A percentile compares a stretch with the other conserved stretches of the same genome.
Evolutionary conservation across 345 rosid species (phyloP).

Genomic region (Bruguiera parviflora): DNA sequence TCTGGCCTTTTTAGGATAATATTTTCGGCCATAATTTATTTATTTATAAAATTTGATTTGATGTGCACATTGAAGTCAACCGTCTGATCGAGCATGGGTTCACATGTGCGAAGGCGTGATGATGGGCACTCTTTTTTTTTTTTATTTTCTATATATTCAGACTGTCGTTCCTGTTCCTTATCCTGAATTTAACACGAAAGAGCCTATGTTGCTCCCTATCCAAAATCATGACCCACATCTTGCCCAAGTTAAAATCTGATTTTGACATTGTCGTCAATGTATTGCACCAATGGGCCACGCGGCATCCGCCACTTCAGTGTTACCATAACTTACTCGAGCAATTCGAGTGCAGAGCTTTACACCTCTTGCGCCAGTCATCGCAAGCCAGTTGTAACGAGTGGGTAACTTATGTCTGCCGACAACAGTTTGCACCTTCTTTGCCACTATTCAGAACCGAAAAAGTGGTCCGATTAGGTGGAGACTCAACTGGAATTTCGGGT

Average conservation of each 20-base stretch:
- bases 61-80: too few relatives aligned
- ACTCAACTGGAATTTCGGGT: too few relatives aligned
- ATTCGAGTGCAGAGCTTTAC: neutral
- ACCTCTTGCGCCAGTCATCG: neutral
- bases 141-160: neutral
- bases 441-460: too few relatives aligned
- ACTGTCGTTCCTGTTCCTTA: slow-evolving; percentile 13
- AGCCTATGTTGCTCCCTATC: slow-evolving; percentile 4
- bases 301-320: slow-evolving; percentile 3
- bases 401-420: too few relatives aligned
- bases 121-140: too few relatives aligned
- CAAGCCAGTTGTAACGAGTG: too few relatives aligned
- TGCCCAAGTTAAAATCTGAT: slow-evolving; percentile 12
- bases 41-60: too few relatives aligned
- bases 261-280: neutral
- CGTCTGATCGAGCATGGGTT: too few relatives aligned
- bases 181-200: slow-evolving; percentile 4
- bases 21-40: too few relatives aligned
- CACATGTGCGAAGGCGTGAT: neutral
- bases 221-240: slow-evolving; percentile 20
- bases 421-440: too few relatives aligned
- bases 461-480: too few relatives aligned
- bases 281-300: neutral
- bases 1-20: too few relatives aligned
- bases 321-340: neutral